Conservation (phyloP, 1,284 basidiomycete species). For the Singerocomus inundabilis region DNA sequence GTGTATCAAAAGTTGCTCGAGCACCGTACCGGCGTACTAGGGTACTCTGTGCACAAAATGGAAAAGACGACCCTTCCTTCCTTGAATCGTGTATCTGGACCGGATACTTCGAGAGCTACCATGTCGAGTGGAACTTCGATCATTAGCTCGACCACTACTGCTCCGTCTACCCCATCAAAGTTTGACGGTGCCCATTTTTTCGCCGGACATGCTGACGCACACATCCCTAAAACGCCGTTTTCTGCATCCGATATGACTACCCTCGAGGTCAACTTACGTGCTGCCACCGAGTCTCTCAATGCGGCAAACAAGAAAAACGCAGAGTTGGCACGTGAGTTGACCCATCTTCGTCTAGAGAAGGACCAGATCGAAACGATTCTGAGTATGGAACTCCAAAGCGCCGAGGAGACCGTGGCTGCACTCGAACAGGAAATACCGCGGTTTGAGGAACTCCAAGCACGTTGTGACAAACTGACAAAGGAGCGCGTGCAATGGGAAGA, state of each 20-base stretch:
- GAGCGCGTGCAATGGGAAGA: slow-evolving; percentile 55
- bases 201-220: slow-evolving; percentile 68
- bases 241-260: slow-evolving; percentile 40
- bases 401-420: slow-evolving; percentile 59
- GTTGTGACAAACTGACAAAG: slow-evolving; percentile 48
- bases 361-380: slow-evolving; percentile 61
- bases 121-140: slow-evolving; percentile 51
- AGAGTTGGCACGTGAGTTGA: slow-evolving; percentile 59
- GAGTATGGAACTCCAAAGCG: slow-evolving; percentile 60
- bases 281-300: slow-evolving; percentile 53
- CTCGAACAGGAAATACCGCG: slow-evolving; percentile 61
- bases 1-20: slow-evolving; percentile 64
- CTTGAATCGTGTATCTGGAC: slow-evolving; percentile 27
- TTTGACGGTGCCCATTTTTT: slow-evolving; percentile 83
- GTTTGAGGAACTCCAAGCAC: slow-evolving; percentile 51
- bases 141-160: slow-evolving; percentile 52
- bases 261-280: slow-evolving; percentile 60
- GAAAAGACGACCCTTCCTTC: slow-evolving; percentile 54
- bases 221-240: slow-evolving; percentile 42
- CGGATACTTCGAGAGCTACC: slow-evolving; percentile 50
- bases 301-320: slow-evolving; percentile 59
- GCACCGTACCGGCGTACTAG: slow-evolving; percentile 76
- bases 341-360: slow-evolving; percentile 60
- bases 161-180: slow-evolving; percentile 46
- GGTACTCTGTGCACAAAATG: slow-evolving; percentile 62